A percentile compares a stretch with the other conserved stretches of the same genome.
Conservation (phyloP, 441 rosid genomes). For the Adansonia grandidieri region DNA sequence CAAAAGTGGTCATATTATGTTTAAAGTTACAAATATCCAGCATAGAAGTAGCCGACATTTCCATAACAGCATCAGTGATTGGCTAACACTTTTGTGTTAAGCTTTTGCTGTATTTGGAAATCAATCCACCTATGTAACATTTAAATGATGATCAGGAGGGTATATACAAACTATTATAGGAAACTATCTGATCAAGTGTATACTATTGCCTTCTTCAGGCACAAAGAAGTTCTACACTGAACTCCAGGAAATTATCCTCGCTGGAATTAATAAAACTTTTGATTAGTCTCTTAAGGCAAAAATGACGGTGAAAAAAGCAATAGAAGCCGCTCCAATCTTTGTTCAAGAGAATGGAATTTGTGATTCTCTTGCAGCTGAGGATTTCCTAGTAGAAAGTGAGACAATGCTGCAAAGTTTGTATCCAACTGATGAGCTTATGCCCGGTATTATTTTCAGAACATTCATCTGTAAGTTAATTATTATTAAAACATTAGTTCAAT, state of each 20-base stretch:
- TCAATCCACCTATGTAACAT: background rate
- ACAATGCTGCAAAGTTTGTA: constrained; percentile 72
- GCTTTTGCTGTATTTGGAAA: background rate
- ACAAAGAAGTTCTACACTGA: constrained; percentile 92
- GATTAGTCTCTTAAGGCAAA: constrained; percentile 93
- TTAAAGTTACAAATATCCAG: no score
- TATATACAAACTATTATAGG: background rate
- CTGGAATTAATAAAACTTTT: constrained; percentile 82
- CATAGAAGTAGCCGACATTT: no score
- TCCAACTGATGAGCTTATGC: constrained; percentile 87
- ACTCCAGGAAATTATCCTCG: constrained; percentile 82
- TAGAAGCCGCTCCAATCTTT: constrained; percentile 79
- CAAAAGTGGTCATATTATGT: no score
- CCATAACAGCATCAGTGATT: background rate
- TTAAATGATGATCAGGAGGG: background rate
- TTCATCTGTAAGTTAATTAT: background rate
- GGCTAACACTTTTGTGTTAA: background rate
- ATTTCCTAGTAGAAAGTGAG: constrained; percentile 78
- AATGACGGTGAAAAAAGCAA: constrained; percentile 96
- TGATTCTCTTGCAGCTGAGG: constrained; percentile 81
- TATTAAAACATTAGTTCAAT: background rate
- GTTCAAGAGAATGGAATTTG: constrained; percentile 84
- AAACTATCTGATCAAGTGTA: constrained; percentile 26
- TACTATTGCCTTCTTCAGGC: constrained; percentile 49
- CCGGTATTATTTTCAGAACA: constrained; percentile 50